Evolutionary conservation across 2,329 filamentous ascomycete genomes (phyloP), one percentile per base, ranked within the genome.

Genomic region (Hypoxylon sp.): DNA sequence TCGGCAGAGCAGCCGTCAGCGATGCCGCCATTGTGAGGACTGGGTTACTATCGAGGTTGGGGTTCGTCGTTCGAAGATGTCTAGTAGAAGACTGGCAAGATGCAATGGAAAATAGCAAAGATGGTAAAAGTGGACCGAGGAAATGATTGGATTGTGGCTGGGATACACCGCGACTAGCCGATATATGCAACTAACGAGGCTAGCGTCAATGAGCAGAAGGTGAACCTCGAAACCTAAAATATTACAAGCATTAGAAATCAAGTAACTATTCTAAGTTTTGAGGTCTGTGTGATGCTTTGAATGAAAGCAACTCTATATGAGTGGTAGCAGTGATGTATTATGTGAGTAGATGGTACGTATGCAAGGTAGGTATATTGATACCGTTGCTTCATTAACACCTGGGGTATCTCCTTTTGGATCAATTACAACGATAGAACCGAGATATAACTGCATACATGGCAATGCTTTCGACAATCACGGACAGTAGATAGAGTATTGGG

Each of bases 1-100:
- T 94, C 3, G 94, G 94, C 44, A 98, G 84, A 59, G 91, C 89
- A 75, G 89, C 88, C 67, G 92, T 88, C 44, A 98, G 85, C 60
- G 92, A 91, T 62, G 87, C 84, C 62, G 88, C 81, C 89, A 92
- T 92, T 65, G 61, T 77, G 70, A 71, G 24, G 53, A 30, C 13
- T 28, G 28, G 47, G 47, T 55, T 46, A 50, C 39, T 39, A 46
- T 46, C 28, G 28, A 37, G 39, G 43, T 22, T 8, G 20, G 56
- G 44, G 26, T 60, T 60, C 46, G 57, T 19, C 49, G 46, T 49
- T 26, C 15, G 15, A 7, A 37, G 24, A 53, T n/a, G 53, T 30
- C 24, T 13, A 41, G 37, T n/a, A 5, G 48, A 26, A 26, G 10
- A 32, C 7, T 24, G 49, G 32, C 17, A 37, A 46, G 20, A 26